Evolutionary conservation across 176 grass and related monocot species (phyloP).

Genomic region (Juncus effusus): DNA sequence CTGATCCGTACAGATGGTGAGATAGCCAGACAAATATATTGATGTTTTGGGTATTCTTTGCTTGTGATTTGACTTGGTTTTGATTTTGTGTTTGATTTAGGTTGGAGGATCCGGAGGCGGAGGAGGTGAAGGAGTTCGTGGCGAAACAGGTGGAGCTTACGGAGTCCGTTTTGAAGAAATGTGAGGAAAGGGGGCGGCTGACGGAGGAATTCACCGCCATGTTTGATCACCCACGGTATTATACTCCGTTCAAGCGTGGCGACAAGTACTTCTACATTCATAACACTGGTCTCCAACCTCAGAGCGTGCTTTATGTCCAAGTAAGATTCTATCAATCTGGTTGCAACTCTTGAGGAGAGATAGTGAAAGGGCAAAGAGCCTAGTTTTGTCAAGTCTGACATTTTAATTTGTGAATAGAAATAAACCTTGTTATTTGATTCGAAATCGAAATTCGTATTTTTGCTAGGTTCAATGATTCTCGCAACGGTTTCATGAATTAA

Average conservation of each 20-base stretch:
- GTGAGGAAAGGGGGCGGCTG: slow-evolving; percentile 54
- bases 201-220: slow-evolving; percentile 47
- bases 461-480: too few species aligned
- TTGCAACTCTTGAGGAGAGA: background rate
- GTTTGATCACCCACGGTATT: slow-evolving; percentile 79
- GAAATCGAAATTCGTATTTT: too few species aligned
- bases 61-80: background rate
- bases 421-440: too few species aligned
- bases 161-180: slow-evolving; percentile 52
- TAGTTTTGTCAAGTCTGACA: background rate
- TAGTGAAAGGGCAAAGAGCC: too few species aligned
- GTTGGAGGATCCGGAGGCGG: slow-evolving; percentile 92
- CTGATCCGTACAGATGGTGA: slow-evolving; percentile 88
- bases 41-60: background rate
- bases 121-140: slow-evolving; percentile 86
- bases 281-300: slow-evolving; percentile 89
- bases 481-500: too few species aligned
- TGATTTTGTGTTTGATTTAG: slow-evolving; percentile 21
- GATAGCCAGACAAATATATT: background rate
- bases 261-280: slow-evolving; percentile 81
- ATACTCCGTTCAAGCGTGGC: slow-evolving; percentile 68
- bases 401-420: too few species aligned
- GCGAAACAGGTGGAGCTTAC: slow-evolving; percentile 57
- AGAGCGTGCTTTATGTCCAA: slow-evolving; percentile 90
- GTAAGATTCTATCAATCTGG: slow-evolving; percentile 26